Base-by-base conservation (phyloP, 495 filamentous ascomycete species). In the Annulohypoxylon nitens region DNA sequence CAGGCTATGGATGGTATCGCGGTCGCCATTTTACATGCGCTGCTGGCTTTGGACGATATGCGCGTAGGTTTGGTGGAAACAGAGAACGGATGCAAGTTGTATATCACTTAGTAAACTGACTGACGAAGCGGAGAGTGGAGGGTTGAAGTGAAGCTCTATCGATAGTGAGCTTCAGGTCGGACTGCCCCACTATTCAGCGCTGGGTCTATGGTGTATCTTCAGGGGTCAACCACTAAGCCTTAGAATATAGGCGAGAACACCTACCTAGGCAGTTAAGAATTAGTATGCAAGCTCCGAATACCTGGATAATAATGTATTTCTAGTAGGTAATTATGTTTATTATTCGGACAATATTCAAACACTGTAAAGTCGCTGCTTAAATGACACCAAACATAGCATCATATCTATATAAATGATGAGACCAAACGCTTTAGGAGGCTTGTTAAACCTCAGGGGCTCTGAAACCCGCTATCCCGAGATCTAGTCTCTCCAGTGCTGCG, bases 1-100 rank as follows among this genome's bases (percentile, higher is more conserved):
- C 94, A 97, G 76, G 94, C 94, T 79, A 99, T 95, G 8, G 88
- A 91, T 14, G 93, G 91, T 70, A 87, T 84, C 51, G 79, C 78
- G 66, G 81, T 81, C 71, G 83, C 80, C 84, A 86, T 86, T 57
- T 60, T 58, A 33, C 70, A 72, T 58, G 60, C 55, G 67, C 47
- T 63, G 30, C 45, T 18, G 18, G 18, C 14, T 63, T 37, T 61
- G 41, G 14, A 23, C 2, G 39, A 60, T 53, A 30, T 37, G 51
- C 54, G 10, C 37, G 61, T 51, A 50, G 26, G 39, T 39, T 41
- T 50, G 41, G 26, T 12, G 30, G 10, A 48, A 50, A 26, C 18
- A 36, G 25, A 25, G n/a, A 55, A 20, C 53, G 30, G 23, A 61
- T 34, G 20, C 23, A 30, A 6, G 30, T 23, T 23, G 43, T 11